Base-by-base conservation (phyloP, 2,329 filamentous ascomycete species). In the Apiospora arundinis region DNA sequence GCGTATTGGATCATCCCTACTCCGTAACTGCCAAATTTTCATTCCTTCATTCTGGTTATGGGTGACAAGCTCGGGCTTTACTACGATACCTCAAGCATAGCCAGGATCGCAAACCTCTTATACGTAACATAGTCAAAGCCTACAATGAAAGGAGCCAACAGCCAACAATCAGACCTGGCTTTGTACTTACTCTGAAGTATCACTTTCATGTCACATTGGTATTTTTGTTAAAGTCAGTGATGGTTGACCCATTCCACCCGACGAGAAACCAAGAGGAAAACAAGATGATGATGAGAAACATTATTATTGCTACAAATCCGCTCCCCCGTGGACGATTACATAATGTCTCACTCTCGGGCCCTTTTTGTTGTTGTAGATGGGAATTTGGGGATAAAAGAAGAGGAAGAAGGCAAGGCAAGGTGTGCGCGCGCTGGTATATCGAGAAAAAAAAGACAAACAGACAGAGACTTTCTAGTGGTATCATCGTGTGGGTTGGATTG, bases 391-490 rank as follows among this genome's bases (percentile, higher is more conserved):
- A n/a, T 16, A 46, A 40, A 67, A 63, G 32, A 60, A 63, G 11
- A 23, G 14, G 18, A 60, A 21, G 52, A 23, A 37, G 56, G 32
- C 56, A 63, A 63, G 32, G 32, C 56, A 63, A 63, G 56, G 56
- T 21, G 18, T 18, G 32, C 56, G 18, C 28, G 32, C 56, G 56
- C 56, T 63, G 56, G 56, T 63, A 63, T 63, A 63, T 63, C 56
- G 56, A 63, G 52, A 60, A 67, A 67, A 67, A 67, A 46, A 46
- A n/a, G 37, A 70, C 70, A 74, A 73, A 75, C 72, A 70, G 70
- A 74, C 75, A 70, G 72, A 72, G 71, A 70, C 74, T 74, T 76
- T 80, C 78, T 79, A 79, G 72, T 80, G 79, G 79, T 80, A 80
- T 80, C 79, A 80, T 79, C 56, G 74, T 74, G 56, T 75, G 73